Evolutionary conservation across 805 yeast species (phyloP).

Genomic region (Candida yuanshanica): DNA sequence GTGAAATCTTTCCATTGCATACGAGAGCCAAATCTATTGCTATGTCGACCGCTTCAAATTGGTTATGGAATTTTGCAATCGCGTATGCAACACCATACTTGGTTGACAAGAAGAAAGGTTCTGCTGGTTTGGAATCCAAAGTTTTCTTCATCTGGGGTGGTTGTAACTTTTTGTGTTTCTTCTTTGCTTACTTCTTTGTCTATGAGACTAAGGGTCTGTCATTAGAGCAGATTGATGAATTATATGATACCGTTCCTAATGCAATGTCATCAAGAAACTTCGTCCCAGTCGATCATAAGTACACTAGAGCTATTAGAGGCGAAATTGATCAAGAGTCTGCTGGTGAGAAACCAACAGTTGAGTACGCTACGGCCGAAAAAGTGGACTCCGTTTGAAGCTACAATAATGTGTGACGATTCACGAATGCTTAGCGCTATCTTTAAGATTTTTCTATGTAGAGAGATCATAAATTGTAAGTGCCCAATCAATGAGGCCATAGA

Average conservation of each 20-base stretch:
- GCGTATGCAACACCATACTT: conserved; percentile 74
- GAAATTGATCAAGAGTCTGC: conserved; percentile 1
- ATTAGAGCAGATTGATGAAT: conserved; percentile 61
- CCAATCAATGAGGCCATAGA: too few relatives aligned
- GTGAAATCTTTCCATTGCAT: conserved; percentile 64
- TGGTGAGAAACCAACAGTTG: neutral
- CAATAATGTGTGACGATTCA: neutral
- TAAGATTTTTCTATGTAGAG: too few relatives aligned
- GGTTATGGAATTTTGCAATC: conserved; percentile 72
- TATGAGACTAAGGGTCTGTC: conserved; percentile 64
- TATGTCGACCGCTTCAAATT: conserved; percentile 68
- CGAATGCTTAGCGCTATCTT: too few relatives aligned
- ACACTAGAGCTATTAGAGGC: conserved; percentile 16
- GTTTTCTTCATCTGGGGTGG: conserved; percentile 78
- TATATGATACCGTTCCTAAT: conserved; percentile 36
- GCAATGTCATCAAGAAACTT: conserved; percentile 31
- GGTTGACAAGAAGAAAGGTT: conserved; percentile 57
- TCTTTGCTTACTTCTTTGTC: conserved; percentile 51
- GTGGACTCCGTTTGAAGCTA: neutral
- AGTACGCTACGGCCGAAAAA: neutral
- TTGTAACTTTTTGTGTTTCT: conserved; percentile 48
- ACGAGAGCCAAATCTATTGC: conserved; percentile 72
- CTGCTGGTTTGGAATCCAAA: conserved; percentile 55
- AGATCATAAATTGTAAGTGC: too few relatives aligned
- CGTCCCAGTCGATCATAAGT: conserved; percentile 30